Evolutionary conservation across 352 stramenopile genomes (phyloP).

Genomic region (Phytophthora palmivora): DNA sequence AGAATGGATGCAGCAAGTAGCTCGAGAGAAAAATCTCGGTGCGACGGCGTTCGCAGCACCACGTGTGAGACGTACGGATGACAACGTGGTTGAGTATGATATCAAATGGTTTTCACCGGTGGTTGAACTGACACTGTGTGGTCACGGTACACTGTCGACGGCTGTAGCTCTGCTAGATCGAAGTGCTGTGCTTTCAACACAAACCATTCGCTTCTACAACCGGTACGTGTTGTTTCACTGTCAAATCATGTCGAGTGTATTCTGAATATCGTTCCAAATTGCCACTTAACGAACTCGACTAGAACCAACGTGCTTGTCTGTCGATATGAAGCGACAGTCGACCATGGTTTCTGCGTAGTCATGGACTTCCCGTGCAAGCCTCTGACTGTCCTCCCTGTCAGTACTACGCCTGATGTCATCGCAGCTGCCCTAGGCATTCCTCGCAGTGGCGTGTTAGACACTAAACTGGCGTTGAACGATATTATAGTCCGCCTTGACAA

Average conservation of each 20-base stretch:
- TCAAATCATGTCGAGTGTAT: background rate
- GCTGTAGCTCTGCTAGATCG: slow-evolving; percentile 6
- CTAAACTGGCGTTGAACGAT: slow-evolving; percentile 12
- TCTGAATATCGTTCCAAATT: background rate
- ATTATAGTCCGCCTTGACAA: slow-evolving; percentile 9
- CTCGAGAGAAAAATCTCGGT: slow-evolving; percentile 9
- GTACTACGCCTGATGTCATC: background rate
- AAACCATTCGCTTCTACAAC: slow-evolving; percentile 13
- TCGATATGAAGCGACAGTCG: background rate
- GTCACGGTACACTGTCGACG: slow-evolving; percentile 11
- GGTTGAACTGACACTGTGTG: slow-evolving; percentile 8
- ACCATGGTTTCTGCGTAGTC: background rate
- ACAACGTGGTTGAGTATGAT: background rate
- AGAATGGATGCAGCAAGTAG: slow-evolving; percentile 12
- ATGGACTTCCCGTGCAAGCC: slow-evolving; percentile 13
- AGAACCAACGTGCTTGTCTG: slow-evolving; percentile 15
- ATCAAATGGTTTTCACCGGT: slow-evolving; percentile 11
- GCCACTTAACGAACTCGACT: background rate
- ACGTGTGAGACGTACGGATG: background rate
- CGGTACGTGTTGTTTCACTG: background rate
- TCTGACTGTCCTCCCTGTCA: background rate
- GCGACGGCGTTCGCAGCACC: slow-evolving; percentile 5
- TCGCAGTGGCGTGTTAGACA: background rate
- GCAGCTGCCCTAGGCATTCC: slow-evolving; percentile 7
- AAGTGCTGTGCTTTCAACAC: slow-evolving; percentile 1